Conservation (phyloP, 2,329 filamentous ascomycete genomes). For the Aureobasidium uvarum region DNA sequence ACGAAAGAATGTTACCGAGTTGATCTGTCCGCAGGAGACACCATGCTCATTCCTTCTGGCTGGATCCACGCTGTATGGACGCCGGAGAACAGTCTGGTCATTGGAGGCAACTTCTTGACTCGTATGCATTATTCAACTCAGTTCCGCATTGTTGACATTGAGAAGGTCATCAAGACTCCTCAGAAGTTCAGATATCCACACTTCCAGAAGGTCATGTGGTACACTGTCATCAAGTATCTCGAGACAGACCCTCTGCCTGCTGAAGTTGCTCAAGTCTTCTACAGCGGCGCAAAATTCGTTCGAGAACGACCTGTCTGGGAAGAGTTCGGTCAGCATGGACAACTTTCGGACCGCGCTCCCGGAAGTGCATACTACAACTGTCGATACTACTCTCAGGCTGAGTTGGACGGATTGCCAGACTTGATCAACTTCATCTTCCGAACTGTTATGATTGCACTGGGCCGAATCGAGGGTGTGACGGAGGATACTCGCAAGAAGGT, state of each 20-base stretch:
- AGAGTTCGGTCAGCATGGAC: slow-evolving; percentile 55
- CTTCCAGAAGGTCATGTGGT: slow-evolving; percentile 70
- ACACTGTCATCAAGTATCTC: slow-evolving; percentile 62
- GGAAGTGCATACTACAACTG: slow-evolving; percentile 57
- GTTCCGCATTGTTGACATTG: slow-evolving; percentile 63
- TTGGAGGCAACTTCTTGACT: slow-evolving; percentile 69
- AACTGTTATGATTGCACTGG: slow-evolving; percentile 61
- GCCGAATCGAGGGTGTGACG: slow-evolving; percentile 60
- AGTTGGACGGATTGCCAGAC: slow-evolving; percentile 60
- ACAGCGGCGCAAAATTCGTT: slow-evolving; percentile 56
- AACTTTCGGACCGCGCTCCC: slow-evolving; percentile 47
- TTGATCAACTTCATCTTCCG: slow-evolving; percentile 61
- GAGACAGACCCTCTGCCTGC: slow-evolving; percentile 62
- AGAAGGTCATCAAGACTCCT: slow-evolving; percentile 65
- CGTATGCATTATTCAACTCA: slow-evolving; percentile 65
- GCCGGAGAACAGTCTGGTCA: slow-evolving; percentile 65
- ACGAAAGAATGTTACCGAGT: slow-evolving; percentile 67
- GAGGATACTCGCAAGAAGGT: slow-evolving; percentile 59
- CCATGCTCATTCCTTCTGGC: slow-evolving; percentile 68
- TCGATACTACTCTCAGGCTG: slow-evolving; percentile 62
- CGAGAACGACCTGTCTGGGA: slow-evolving; percentile 58
- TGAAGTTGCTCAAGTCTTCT: slow-evolving; percentile 55
- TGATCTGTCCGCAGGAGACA: slow-evolving; percentile 64
- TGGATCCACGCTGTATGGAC: slow-evolving; percentile 74
- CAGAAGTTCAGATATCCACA: slow-evolving; percentile 65